Conservation (phyloP, 2,329 filamentous ascomycete species). For the Orbilia brochopaga region DNA sequence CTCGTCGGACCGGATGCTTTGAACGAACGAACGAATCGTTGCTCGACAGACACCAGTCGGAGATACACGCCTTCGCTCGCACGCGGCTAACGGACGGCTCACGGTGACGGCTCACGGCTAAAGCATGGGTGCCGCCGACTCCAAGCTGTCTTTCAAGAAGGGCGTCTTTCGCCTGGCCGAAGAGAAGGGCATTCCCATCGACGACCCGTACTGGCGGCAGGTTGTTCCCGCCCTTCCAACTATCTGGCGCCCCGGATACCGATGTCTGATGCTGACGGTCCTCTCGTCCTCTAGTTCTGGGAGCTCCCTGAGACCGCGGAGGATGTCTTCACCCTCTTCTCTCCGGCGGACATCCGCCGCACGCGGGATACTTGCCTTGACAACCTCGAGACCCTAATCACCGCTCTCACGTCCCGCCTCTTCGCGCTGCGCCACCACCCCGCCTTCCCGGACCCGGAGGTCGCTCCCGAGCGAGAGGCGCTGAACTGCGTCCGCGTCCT, state of each 20-base stretch:
- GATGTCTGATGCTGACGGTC: neutral
- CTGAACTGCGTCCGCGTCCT: slow-evolving; percentile 93
- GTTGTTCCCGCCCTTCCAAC: slow-evolving; percentile 62
- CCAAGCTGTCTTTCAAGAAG: slow-evolving; percentile 97
- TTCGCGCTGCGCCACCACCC: slow-evolving; percentile 84
- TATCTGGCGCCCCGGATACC: neutral
- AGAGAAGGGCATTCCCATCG: slow-evolving; percentile 79
- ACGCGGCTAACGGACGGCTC: slow-evolving; percentile 29
- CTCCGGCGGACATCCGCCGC: slow-evolving; percentile 82
- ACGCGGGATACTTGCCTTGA: slow-evolving; percentile 82
- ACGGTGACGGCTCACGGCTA: no score
- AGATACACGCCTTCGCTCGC: slow-evolving; percentile 7
- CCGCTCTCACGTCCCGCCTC: slow-evolving; percentile 81
- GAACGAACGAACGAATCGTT: no score
- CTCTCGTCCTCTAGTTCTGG: slow-evolving; percentile 75
- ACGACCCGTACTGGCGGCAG: slow-evolving; percentile 91
- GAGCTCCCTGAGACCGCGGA: slow-evolving; percentile 93
- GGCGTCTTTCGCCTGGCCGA: slow-evolving; percentile 97
- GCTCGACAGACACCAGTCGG: no score
- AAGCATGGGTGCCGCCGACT: slow-evolving; percentile 94
- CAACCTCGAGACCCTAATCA: slow-evolving; percentile 86
- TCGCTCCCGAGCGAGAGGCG: slow-evolving; percentile 83
- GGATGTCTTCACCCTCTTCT: slow-evolving; percentile 96
- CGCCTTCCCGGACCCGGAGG: slow-evolving; percentile 83
- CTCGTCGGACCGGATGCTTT: no score